Base-by-base conservation (phyloP, 2,329 filamentous ascomycete species). In the Penicillium rolfsii region DNA sequence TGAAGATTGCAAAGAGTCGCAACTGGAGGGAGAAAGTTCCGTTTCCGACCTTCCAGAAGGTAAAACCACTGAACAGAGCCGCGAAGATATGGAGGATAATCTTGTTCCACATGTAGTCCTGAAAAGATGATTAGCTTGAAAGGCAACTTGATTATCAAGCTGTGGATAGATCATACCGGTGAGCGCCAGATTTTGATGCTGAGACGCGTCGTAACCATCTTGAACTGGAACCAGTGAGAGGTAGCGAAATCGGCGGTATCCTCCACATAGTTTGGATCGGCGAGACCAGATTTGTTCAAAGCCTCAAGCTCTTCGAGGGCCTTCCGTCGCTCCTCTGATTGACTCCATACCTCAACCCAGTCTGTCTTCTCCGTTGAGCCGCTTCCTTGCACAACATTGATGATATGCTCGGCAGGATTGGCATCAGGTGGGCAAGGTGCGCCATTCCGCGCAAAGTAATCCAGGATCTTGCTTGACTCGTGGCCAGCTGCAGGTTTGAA, bases 51-150 rank as follows among this genome's bases (percentile, higher is more conserved):
- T 81, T 83, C 84, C 85, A 88, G 69, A 87, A 88, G 0, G 82
- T 82, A 64, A 88, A 88, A 1, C 85, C 86, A 68, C 85, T 87
- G 75, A 87, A 86, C 0, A 88, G 79, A 0, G 81, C 84, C 0
- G 80, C 81, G 14, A 77, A 75, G 24, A 87, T 75, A 67, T 88
- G 85, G 1, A 88, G 76, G 0, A 79, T 74, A 1, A 81, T 71
- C 53, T 82, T 81, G 69, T 82, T 81, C 73, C 79, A 79, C 61
- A 80, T 72, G 58, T 81, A 82, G 26, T 78, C 76, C 68, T 75
- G 33, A 3, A 2, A 14, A 4, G 4, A 1, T n/a, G 59, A 11
- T n/a, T 22, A 26, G 53, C 7, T 12, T 12, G 0, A 19, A 33
- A 5, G n/a, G n/a, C 28, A 30, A 12, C 24, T 5, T 35, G 28